Conservation (phyloP, 306 rosid genomes). For the Dryas octopetala region DNA sequence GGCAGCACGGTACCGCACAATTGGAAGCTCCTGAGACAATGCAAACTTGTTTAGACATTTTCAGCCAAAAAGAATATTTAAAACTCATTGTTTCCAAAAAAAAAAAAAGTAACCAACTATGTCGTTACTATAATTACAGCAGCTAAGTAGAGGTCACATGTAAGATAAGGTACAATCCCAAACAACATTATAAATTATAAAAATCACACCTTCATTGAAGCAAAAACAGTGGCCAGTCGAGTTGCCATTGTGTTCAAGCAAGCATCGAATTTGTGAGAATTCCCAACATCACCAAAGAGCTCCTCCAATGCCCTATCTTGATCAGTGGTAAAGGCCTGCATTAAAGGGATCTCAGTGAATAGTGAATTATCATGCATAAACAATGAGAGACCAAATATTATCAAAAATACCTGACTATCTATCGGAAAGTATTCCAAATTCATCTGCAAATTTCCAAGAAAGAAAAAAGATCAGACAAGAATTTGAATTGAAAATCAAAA, state of each 20-base stretch:
- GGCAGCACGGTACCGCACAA: slow-evolving; percentile 62
- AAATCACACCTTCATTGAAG: slow-evolving; percentile 69
- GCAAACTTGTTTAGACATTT: slow-evolving; percentile 17
- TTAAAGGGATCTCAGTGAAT: slow-evolving; percentile 23
- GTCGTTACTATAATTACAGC: neutral
- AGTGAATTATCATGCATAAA: neutral
- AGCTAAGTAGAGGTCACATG: neutral
- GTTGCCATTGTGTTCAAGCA: slow-evolving; percentile 73
- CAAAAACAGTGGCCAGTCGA: slow-evolving; percentile 91
- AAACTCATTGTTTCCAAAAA: neutral
- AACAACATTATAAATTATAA: neutral
- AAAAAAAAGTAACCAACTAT: neutral
- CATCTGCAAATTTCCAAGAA: slow-evolving; percentile 60
- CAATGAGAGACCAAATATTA: slow-evolving; percentile 18
- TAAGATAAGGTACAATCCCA: neutral
- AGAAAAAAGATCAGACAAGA: slow-evolving; percentile 15
- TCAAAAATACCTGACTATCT: slow-evolving; percentile 72
- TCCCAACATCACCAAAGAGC: slow-evolving; percentile 60
- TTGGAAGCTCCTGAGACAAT: slow-evolving; percentile 67
- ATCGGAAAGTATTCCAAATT: slow-evolving; percentile 90
- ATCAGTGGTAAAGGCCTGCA: slow-evolving; percentile 84
- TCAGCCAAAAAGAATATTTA: neutral
- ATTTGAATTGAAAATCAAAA: neutral
- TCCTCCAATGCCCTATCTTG: slow-evolving; percentile 75
- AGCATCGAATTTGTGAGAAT: slow-evolving; percentile 54